Evolutionary conservation across 2,329 filamentous ascomycete genomes (phyloP), one percentile per base, ranked within the genome.

Genomic region (Spiromastix sp.): DNA sequence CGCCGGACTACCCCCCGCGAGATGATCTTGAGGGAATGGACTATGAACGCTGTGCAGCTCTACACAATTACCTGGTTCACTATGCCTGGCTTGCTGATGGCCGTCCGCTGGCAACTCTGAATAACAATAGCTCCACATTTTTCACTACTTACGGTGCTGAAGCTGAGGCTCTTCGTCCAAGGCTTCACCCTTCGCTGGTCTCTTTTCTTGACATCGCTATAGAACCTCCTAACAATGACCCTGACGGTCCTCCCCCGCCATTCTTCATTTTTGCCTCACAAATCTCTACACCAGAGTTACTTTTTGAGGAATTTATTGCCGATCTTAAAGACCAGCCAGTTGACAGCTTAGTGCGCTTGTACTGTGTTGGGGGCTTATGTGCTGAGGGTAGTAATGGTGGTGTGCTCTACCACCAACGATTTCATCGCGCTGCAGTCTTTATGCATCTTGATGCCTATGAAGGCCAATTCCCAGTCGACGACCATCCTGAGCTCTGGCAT

Each of bases 31-130:
- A 40, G 30, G 43, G 44, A 3, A 44, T 56, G 39, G 50, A 55
- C 31, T 37, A 51, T 39, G 22, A 13, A 34, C 47, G 52, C 48
- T 56, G 54, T 40, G 50, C 42, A 12, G 46, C 47, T 41, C 48
- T 56, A 18, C 49, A 58, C 36, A 55, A 58, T 25, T 51, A 55
- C 28, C 45, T 59, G 29, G 41, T 51, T 5, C 41, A 50, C 30
- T 48, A 54, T 33, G 36, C 46, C 37, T 49, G 46, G 43, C n/a
- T n/a, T n/a, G n/a, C n/a, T n/a, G n/a, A n/a, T n/a, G 47, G 49
- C 6, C 43, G 42, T 17, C 24, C 32, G 9, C 24, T 38, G 32
- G 45, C 32, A 33, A 36, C 32, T 42, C 37, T 51, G 32, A 22
- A 40, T 39, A 20, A 25, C 13, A 24, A 36, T 16, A 42, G 25